Evolutionary conservation across 495 filamentous ascomycete species (phyloP).

Genomic region (Penicillium fimorum): DNA sequence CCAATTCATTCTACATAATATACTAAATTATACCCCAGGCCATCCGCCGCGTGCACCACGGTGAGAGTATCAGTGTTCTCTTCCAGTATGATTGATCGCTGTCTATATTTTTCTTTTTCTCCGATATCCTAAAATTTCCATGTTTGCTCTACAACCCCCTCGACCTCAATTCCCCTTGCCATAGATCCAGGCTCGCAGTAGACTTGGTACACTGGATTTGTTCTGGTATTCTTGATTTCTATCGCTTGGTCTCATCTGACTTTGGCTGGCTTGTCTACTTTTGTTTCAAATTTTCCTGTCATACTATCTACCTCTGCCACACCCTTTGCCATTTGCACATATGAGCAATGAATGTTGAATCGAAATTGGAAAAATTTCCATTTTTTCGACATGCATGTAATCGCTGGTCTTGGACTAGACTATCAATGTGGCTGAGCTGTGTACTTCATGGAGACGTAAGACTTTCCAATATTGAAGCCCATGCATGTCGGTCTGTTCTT

Average conservation of each 20-base stretch:
- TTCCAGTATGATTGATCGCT: slow-evolving; percentile 76
- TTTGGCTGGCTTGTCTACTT: slow-evolving; percentile 13
- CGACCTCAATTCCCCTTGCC: slow-evolving; percentile 4
- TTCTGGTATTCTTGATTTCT: slow-evolving; percentile 14
- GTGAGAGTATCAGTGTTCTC: slow-evolving; percentile 94
- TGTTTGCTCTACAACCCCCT: neutral
- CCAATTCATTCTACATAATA: slow-evolving; percentile 2
- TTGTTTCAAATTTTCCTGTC: slow-evolving; percentile 10
- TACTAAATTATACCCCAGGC: slow-evolving; percentile 53
- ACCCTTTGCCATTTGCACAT: slow-evolving; percentile 21
- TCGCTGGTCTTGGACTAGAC: slow-evolving; percentile 2
- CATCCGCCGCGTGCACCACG: slow-evolving; percentile 94
- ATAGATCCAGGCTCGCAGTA: slow-evolving; percentile 26
- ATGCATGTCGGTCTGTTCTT: neutral
- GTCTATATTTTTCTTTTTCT: slow-evolving; percentile 20
- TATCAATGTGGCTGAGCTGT: slow-evolving; percentile 3
- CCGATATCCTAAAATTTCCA: slow-evolving; percentile 13
- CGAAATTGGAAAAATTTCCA: slow-evolving; percentile 9
- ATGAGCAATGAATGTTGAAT: slow-evolving; percentile 13
- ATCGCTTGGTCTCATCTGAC: slow-evolving; percentile 10
- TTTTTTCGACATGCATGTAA: slow-evolving; percentile 6
- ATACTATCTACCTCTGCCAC: slow-evolving; percentile 10
- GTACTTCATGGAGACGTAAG: slow-evolving; percentile 1
- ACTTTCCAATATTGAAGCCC: neutral
- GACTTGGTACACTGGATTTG: slow-evolving; percentile 17